These are phyloP conservation scores for Leccinum disarticulatum DNA, from an alignment of 768 basidiomycete genomes.

Conservation along the genomic window DNA sequence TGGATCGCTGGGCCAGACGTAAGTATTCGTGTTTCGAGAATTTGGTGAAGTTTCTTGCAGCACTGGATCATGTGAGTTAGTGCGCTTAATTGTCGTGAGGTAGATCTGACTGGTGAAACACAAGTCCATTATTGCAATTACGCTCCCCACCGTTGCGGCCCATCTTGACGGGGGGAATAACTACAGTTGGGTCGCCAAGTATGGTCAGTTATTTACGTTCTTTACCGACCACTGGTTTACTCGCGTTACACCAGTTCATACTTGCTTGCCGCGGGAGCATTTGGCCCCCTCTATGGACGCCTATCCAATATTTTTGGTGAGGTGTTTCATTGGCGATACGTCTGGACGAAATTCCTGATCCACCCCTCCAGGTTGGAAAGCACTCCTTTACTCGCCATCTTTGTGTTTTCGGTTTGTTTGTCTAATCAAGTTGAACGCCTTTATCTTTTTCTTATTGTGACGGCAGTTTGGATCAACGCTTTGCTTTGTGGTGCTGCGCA, in stretches of 20 bases:
- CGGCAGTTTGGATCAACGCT: conserved; percentile 65
- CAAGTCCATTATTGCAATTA: conserved; percentile 64
- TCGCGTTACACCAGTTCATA: conserved; percentile 52
- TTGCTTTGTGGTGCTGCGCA: conserved; percentile 75
- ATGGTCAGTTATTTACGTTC: conserved; percentile 7
- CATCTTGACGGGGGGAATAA: conserved; percentile 59
- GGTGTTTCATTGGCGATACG: not conserved
- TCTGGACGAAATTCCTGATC: not conserved
- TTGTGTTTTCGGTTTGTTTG: conserved; percentile 59
- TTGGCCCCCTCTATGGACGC: conserved; percentile 76
- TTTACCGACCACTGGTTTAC: conserved; percentile 1
- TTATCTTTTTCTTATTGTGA: not conserved
- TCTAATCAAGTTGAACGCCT: not conserved
- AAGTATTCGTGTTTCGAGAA: no score
- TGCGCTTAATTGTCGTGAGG: not conserved
- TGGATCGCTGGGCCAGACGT: no score
- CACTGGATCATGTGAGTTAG: conserved; percentile 51
- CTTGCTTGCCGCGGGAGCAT: conserved; percentile 62
- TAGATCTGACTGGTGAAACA: not conserved
- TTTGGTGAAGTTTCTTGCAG: conserved; percentile 35
- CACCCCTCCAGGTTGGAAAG: conserved; percentile 53
- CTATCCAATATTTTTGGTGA: conserved; percentile 55
- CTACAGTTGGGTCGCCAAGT: conserved; percentile 68
- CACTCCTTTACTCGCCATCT: conserved; percentile 62
- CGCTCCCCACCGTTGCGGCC: conserved; percentile 66